Evolutionary conservation across 164 flowering plant genomes (phyloP), one percentile per base, ranked within the genome.

Genomic region (Stephania cephalantha): DNA sequence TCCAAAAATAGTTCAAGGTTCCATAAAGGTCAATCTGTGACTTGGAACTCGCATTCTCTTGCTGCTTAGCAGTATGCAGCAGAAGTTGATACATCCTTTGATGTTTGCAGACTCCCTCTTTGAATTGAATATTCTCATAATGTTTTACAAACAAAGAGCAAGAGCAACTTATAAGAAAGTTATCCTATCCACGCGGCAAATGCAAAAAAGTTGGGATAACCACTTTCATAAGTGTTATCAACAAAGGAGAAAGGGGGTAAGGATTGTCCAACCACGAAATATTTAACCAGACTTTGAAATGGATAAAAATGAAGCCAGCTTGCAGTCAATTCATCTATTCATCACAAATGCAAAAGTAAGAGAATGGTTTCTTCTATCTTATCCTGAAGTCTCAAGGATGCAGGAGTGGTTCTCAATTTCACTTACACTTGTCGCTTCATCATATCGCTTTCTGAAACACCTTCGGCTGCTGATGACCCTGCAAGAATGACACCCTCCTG

Each of bases 381-480:
- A 35, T 18, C 44, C 22, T 31, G 15, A 46, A 71, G 20, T 65
- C 15, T 18, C 17, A 22, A 35, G 42, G 42, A 35, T 35, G 72
- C 44, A 8, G 13, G 68, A 65, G 35, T 20, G 63, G 0, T 20
- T 48, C 22, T 10, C 68, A 72, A 25, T 69, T 35, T 64, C 66
- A 85, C 95, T 89, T 85, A 92, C 99, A 5, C 68, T 82, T 88
- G 81, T 15, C 98, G 94, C 82, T 92, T 96, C 53, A 78, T 70
- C 95, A 96, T 87, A 79, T 96, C 99, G 82, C 80, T 83, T 20
- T 85, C 84, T 42, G 98, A 96, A 84, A 96, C 97, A 79, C 95
- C 98, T 81, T 85, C 89, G 65, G 99, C 95, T 81, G 98, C 99
- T 69, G 94, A 91, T 73, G 95, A 87, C n/a, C 92, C 97, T 83